phyloP scores from a whole-genome alignment of 1,284 basidiomycete species.

The Fereydounia khargensis region DNA sequence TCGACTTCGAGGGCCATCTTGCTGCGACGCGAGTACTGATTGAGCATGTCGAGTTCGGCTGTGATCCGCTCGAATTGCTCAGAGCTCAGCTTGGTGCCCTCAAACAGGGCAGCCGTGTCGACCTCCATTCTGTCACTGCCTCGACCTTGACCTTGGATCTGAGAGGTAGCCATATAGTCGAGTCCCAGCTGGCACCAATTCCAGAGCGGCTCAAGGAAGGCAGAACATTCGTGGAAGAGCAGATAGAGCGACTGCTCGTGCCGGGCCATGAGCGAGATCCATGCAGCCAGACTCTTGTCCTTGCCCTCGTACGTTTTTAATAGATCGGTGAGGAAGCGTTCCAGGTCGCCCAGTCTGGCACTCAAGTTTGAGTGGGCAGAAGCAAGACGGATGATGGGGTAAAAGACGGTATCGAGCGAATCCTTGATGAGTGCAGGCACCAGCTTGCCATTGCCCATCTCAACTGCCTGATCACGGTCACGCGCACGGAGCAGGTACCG shows the following conservation, averaged over 20 bases:
- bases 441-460: constrained; percentile 41
- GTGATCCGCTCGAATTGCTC: constrained; percentile 45
- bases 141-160: constrained; percentile 44
- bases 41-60: constrained; percentile 37
- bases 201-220: constrained; percentile 45
- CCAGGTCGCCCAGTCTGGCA: constrained; percentile 47
- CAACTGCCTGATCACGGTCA: constrained; percentile 47
- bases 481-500: constrained; percentile 47
- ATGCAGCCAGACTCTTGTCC: constrained; percentile 36
- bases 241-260: constrained; percentile 53
- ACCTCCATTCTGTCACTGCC: constrained; percentile 47
- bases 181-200: constrained; percentile 46
- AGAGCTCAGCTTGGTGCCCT: constrained; percentile 42
- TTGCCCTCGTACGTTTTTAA: constrained; percentile 38
- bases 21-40: constrained; percentile 40
- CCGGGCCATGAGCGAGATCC: constrained; percentile 46
- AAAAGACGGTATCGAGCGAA: constrained; percentile 47
- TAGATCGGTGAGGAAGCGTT: constrained; percentile 50
- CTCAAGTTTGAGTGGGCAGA: constrained; percentile 40
- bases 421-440: constrained; percentile 52
- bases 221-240: constrained; percentile 49
- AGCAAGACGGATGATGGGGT: constrained; percentile 38
- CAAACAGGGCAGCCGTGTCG: constrained; percentile 52
- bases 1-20: constrained; percentile 55
- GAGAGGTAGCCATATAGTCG: constrained; percentile 55